Evolutionary conservation across 1,284 basidiomycete genomes (phyloP), one percentile per base, ranked within the genome.

Genomic region (Grifola frondosa): DNA sequence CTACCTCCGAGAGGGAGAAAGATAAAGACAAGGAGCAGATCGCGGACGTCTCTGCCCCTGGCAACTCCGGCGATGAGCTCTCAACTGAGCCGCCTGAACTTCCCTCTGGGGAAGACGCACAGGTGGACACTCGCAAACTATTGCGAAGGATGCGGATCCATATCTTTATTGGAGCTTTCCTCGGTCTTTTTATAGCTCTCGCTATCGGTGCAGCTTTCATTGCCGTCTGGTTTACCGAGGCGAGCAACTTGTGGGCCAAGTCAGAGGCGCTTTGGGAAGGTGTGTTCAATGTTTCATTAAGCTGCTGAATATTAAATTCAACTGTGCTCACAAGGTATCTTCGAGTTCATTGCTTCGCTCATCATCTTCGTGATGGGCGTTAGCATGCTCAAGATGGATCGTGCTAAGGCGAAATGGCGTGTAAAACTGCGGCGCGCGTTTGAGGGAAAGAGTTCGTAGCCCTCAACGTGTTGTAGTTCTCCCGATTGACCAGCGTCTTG

Each of bases 341-440:
- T 96, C 66, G 74, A 82, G 50, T 65, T 95, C 42, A 76, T 97
- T 52, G 93, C 93, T 0, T 67, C 81, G 7, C 49, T 91, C 57
- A 81, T 96, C 77, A 94, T 97, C 56, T 66, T 69, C 57, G 58
- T 66, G 51, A 67, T 68, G 67, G 67, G 65, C 24, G 42, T 69
- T 40, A 61, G 61, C 43, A 79, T 80, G 68, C 72, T 80, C 42
- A 73, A 74, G 56, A 71, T 81, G 56, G 73, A 79, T 56, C 72
- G 75, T 53, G 87, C 92, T 10, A 89, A 91, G 61, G 77, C 85
- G 17, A 91, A 91, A 65, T 97, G 93, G 94, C 81, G 90, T 50
- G 68, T 91, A 59, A 96, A 95, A 72, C 80, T 97, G 36, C 75
- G 81, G 45, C 74, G 73, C 24, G 87, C 92, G 0, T 95, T 96